These are phyloP conservation scores for Hura crepitans DNA, from an alignment of 441 rosid genomes.

Conservation along the genomic window DNA sequence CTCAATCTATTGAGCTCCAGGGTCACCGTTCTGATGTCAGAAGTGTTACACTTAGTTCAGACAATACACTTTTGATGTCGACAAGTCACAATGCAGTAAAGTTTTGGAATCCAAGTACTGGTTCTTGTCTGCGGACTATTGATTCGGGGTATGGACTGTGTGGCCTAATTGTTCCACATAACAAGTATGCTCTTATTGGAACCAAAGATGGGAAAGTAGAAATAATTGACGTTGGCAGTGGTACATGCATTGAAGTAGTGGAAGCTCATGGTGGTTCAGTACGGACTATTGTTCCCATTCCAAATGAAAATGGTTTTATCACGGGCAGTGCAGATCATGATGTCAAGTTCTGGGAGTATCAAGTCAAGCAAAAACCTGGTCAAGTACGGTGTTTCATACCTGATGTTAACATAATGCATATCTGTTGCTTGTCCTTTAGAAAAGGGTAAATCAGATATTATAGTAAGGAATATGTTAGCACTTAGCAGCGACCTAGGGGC, in stretches of 20 bases:
- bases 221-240: constrained; percentile 82
- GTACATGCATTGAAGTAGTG: constrained; percentile 59
- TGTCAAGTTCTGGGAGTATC: constrained; percentile 91
- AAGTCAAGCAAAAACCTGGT: constrained; percentile 57
- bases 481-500: too few relatives aligned
- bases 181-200: constrained; percentile 82
- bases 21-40: constrained; percentile 95
- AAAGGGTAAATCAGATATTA: neutral
- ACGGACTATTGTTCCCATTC: constrained; percentile 64
- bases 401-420: neutral
- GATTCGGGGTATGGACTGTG: constrained; percentile 91
- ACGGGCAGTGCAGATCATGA: constrained; percentile 97
- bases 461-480: neutral
- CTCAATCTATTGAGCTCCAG: constrained; percentile 70
- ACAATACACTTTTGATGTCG: constrained; percentile 85
- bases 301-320: constrained; percentile 76
- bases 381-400: constrained; percentile 39
- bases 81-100: constrained; percentile 91
- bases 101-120: constrained; percentile 95
- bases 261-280: constrained; percentile 93
- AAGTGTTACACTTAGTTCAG: constrained; percentile 84
- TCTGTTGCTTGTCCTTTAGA: neutral
- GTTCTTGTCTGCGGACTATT: constrained; percentile 86
- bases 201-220: constrained; percentile 80
- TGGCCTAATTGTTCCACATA: constrained; percentile 80